Conservation (phyloP, 257 asterid genomes). For the Solanum sparsipilum region DNA sequence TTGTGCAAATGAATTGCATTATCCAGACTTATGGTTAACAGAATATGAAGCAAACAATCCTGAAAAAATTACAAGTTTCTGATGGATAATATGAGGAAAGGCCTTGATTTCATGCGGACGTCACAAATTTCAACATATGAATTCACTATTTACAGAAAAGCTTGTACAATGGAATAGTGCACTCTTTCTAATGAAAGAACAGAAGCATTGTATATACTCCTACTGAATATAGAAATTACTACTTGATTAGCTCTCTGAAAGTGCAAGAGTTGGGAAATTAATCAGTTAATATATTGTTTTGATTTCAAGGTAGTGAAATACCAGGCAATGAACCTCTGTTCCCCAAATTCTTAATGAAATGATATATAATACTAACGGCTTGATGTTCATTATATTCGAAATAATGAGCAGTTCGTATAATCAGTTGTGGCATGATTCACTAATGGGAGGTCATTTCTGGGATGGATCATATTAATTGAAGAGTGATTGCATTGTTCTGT, state of each 20-base stretch:
- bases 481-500: background rate
- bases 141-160: background rate
- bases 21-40: background rate
- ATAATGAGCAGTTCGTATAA: background rate
- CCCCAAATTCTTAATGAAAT: background rate
- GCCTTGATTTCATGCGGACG: background rate
- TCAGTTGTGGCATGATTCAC: background rate
- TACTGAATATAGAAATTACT: background rate
- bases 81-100: background rate
- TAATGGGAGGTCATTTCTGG: background rate
- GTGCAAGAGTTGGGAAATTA: background rate
- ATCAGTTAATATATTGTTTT: background rate
- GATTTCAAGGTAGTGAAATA: background rate
- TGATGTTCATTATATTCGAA: background rate
- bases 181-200: background rate
- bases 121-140: background rate
- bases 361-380: background rate
- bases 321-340: background rate
- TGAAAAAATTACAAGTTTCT: background rate
- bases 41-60: background rate
- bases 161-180: background rate
- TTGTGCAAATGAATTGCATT: background rate
- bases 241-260: background rate
- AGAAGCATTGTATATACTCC: background rate
- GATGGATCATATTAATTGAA: background rate